Evolutionary conservation across 75 land plant genomes (phyloP), one percentile per base, ranked within the genome.

Genomic region (Picea glauca): DNA sequence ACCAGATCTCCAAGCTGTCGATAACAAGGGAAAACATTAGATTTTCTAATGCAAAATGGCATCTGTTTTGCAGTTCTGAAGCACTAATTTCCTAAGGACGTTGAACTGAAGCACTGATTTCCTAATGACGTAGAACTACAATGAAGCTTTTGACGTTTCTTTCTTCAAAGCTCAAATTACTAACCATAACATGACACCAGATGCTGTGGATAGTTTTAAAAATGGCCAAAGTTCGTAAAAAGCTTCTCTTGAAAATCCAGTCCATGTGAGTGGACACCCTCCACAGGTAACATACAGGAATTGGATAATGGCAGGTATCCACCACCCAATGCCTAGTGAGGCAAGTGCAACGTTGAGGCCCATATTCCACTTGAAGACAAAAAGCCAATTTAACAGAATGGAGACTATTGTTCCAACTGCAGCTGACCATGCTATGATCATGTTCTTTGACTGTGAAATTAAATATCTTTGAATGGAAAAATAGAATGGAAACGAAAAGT

Each of bases 151-250:
- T 40, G 4, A 40, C 4, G 43, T 3, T 3, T 40, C 43, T 4
- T 40, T 40, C 43, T 40, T 40, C 43, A 40, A 40, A 40, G 43
- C 43, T 40, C 43, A 40, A 40, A 40, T 40, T 4, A 40, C 58
- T 46, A 46, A 80, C 82, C 83, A 87, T 40, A 87, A 14, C 88
- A 87, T 87, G 56, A 84, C 20, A 23, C 83, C 78, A 21, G 88
- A 84, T 1, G 88, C 87, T 7, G 81, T 43, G 0, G 88, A 87
- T 17, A 87, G 83, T 78, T 81, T 87, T 17, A 81, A 31, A 46
- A 81, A 84, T 1, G 18, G n/a, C 23, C 38, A 46, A 18, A 84
- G 21, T 59, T 78, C 88, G 67, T 77, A 79, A 40, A 84, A 79
- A 1, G 88, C 87, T 17, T 87, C 83, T 56, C 70, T 21, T 14